These are phyloP conservation scores for Abrus pulchellus DNA, from an alignment of 306 rosid species.

Conservation along the genomic window DNA sequence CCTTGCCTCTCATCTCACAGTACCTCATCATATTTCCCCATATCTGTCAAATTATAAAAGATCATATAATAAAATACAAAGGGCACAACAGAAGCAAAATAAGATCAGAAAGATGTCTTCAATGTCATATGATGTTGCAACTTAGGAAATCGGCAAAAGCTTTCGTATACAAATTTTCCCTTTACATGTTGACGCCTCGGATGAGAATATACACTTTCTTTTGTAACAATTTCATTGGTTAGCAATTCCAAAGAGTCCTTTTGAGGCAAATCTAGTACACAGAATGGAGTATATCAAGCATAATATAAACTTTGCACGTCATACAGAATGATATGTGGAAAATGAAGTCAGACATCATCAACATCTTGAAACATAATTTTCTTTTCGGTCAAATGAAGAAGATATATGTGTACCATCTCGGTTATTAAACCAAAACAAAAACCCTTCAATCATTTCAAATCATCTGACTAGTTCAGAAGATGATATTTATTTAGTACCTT, in stretches of 20 bases:
- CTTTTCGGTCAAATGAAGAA: background rate
- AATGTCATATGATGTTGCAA: constrained; percentile 26
- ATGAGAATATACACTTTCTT: background rate
- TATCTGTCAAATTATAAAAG: constrained; percentile 58
- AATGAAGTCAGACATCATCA: constrained; percentile 24
- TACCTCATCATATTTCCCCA: constrained; percentile 76
- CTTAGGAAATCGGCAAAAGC: background rate
- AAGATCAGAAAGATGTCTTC: constrained; percentile 21
- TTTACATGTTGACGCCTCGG: background rate
- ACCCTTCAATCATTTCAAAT: background rate
- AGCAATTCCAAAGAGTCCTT: background rate
- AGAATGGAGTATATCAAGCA: constrained; percentile 1
- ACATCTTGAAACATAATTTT: background rate
- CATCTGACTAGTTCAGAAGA: constrained; percentile 8
- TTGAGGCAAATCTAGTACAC: constrained; percentile 10
- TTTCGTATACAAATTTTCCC: background rate
- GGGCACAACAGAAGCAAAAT: background rate
- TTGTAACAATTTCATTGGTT: constrained; percentile 9
- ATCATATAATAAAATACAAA: too few species aligned
- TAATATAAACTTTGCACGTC: background rate
- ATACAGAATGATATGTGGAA: background rate
- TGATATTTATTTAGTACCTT: background rate
- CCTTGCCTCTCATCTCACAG: constrained; percentile 77
- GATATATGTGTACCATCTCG: background rate
- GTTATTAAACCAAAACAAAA: background rate